These are phyloP conservation scores for Amanita subjunquillea DNA, from an alignment of 768 basidiomycete species.

Conservation along the genomic window DNA sequence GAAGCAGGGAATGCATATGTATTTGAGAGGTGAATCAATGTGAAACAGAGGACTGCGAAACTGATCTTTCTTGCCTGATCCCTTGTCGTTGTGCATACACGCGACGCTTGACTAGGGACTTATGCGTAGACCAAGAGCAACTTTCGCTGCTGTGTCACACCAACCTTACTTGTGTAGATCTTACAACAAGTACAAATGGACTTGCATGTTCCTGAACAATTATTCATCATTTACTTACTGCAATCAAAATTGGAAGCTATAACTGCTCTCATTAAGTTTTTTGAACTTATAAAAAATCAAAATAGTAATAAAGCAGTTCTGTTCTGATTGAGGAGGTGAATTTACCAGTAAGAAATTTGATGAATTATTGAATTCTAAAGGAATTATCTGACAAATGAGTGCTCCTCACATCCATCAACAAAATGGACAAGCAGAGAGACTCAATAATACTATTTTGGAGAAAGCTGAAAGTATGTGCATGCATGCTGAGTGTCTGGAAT, in stretches of 20 bases:
- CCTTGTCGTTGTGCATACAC: no score
- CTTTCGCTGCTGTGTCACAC: no score
- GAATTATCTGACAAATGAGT: constrained; percentile 13
- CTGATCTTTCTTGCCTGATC: no score
- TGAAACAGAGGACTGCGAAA: no score
- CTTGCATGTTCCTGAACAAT: no score
- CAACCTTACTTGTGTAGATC: no score
- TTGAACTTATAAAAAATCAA: not conserved
- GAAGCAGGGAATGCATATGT: no score
- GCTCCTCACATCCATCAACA: constrained; percentile 14
- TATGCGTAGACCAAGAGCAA: no score
- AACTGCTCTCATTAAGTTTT: not conserved
- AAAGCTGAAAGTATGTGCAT: not conserved
- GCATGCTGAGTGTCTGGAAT: not conserved
- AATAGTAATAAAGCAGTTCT: constrained; percentile 7
- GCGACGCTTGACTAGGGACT: no score
- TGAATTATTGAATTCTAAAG: constrained; percentile 9
- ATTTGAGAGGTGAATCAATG: no score
- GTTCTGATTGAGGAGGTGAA: constrained; percentile 16
- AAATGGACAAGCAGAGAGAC: constrained; percentile 17
- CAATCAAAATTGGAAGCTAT: not conserved
- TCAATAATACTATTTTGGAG: constrained; percentile 10
- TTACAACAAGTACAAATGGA: no score
- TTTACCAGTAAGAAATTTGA: constrained; percentile 13
- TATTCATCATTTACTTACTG: no score